phyloP scores from a whole-genome alignment of 163 green algal species.

The Coccomyxa subellipsoidea region DNA sequence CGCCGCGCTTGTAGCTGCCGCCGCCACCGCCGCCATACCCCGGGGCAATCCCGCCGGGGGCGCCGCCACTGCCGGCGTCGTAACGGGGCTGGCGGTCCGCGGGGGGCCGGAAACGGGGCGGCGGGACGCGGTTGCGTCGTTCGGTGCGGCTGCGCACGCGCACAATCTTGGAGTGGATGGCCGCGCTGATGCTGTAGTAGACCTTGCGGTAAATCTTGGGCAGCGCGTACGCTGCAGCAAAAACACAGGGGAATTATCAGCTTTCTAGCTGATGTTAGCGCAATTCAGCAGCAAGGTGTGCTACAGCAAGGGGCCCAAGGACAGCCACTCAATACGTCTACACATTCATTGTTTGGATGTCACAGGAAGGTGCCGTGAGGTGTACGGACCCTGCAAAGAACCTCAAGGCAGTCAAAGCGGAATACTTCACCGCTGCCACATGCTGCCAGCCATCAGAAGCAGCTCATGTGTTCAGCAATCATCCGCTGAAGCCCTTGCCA shows the following conservation, averaged over 20 bases:
- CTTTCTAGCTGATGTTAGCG: neutral
- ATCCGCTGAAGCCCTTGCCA: no score
- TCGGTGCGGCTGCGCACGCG: slow-evolving; percentile 84
- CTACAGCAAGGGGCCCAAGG: no score
- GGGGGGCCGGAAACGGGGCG: slow-evolving; percentile 44
- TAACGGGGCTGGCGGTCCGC: neutral
- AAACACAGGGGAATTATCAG: neutral
- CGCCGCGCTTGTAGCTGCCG: neutral
- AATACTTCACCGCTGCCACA: no score
- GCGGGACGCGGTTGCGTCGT: slow-evolving; percentile 87
- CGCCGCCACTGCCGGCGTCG: neutral
- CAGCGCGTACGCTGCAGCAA: slow-evolving; percentile 66
- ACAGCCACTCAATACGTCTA: no score
- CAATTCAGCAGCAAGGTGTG: neutral
- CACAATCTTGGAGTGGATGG: slow-evolving; percentile 97
- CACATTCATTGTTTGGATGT: no score
- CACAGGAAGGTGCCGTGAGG: no score
- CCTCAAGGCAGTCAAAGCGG: no score
- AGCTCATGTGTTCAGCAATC: no score
- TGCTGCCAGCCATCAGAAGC: no score
- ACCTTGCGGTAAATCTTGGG: slow-evolving; percentile 93
- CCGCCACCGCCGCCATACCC: slow-evolving; percentile 5
- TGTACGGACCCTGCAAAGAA: no score
- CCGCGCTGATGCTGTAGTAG: slow-evolving; percentile 94
- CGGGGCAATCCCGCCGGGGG: neutral